phyloP scores from a whole-genome alignment of 805 yeast genomes.

The Candida nemodendra region DNA sequence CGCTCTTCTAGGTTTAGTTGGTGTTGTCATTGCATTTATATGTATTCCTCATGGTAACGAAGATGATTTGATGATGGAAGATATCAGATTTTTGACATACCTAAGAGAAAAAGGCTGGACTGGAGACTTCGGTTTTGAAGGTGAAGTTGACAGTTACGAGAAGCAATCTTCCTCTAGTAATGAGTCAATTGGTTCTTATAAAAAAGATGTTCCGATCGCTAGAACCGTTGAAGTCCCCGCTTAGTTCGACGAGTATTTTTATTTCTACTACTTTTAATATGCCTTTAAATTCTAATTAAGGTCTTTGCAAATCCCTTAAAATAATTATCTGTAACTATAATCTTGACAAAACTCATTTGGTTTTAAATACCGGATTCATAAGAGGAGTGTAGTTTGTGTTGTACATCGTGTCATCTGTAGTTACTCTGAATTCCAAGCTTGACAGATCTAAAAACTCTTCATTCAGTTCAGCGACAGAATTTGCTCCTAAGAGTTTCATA shows the following conservation, averaged over 20 bases:
- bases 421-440: constrained; percentile 62
- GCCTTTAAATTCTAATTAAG: no score
- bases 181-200: no score
- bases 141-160: constrained; percentile 62
- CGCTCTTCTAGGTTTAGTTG: constrained; percentile 66
- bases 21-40: constrained; percentile 57
- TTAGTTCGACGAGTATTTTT: no score
- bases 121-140: constrained; percentile 51
- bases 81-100: constrained; percentile 45
- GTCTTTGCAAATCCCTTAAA: no score
- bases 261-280: no score
- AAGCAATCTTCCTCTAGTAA: constrained; percentile 19
- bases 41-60: constrained; percentile 69
- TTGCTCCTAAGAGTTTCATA: constrained; percentile 64
- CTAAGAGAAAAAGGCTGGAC: constrained; percentile 47
- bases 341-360: no score
- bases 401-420: constrained; percentile 59
- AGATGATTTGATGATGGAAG: constrained; percentile 58
- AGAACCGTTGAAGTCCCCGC: no score
- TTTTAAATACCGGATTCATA: constrained; percentile 29
- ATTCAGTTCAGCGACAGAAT: constrained; percentile 30
- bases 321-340: no score
- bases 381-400: constrained; percentile 39
- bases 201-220: no score
- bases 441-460: constrained; percentile 52